Evolutionary conservation across 2,329 filamentous ascomycete species (phyloP).

Genomic region (Atkinsonella texensis): DNA sequence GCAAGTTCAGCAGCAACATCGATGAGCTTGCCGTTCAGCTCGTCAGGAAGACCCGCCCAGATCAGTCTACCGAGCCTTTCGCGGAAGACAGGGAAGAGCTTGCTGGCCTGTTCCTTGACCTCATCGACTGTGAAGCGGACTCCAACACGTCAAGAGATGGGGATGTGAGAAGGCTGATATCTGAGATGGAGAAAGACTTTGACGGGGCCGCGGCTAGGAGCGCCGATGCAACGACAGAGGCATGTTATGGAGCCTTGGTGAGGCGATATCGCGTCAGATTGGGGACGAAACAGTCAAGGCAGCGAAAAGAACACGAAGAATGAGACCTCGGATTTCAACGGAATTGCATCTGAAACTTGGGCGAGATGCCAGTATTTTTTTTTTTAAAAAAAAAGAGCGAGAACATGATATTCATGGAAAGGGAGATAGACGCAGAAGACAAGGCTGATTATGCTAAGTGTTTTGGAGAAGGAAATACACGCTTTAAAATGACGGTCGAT

Average conservation of each 20-base stretch:
- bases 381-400: too few relatives aligned
- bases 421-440: background rate
- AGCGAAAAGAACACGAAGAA: too few relatives aligned
- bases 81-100: too few relatives aligned
- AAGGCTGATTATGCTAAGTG: background rate
- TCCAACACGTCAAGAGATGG: background rate
- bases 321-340: too few relatives aligned
- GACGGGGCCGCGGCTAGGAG: background rate
- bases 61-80: background rate
- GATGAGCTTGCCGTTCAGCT: background rate
- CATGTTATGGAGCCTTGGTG: background rate
- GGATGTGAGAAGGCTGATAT: background rate
- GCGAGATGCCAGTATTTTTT: too few relatives aligned
- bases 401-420: too few relatives aligned
- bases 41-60: background rate
- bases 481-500: too few relatives aligned
- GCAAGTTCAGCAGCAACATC: background rate
- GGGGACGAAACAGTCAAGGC: too few relatives aligned
- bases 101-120: too few relatives aligned
- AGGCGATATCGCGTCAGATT: background rate
- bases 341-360: too few relatives aligned
- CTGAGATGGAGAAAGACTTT: background rate
- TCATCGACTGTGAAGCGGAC: too few relatives aligned
- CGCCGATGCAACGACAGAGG: background rate
- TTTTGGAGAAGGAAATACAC: background rate